These are phyloP conservation scores for Scalesia atractyloides DNA, from an alignment of 129 eudicot species.

Conservation along the genomic window DNA sequence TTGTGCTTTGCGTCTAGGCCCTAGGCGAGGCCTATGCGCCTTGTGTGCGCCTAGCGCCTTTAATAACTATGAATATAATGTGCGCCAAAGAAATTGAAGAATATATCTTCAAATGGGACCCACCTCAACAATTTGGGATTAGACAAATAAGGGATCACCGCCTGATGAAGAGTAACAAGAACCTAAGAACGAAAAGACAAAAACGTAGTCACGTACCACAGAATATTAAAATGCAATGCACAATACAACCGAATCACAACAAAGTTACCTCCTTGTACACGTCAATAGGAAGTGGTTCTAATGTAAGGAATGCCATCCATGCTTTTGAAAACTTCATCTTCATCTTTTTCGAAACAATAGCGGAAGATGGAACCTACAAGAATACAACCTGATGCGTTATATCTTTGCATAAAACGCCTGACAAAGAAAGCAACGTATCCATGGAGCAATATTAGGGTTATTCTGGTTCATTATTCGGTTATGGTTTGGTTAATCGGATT, in stretches of 20 bases:
- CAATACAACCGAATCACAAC: background rate
- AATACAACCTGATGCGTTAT: background rate
- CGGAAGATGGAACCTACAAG: constrained; percentile 50
- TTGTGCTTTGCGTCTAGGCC: too few species aligned
- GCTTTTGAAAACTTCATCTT: constrained; percentile 80
- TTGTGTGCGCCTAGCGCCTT: too few species aligned
- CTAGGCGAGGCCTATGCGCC: too few species aligned
- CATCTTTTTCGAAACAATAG: constrained; percentile 66
- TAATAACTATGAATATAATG: too few species aligned
- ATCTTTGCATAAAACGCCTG: background rate
- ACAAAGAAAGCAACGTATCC: background rate
- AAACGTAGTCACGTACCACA: background rate
- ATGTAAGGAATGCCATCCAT: constrained; percentile 79
- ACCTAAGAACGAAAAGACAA: constrained; percentile 58
- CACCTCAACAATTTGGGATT: constrained; percentile 81
- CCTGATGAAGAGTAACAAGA: constrained; percentile 74
- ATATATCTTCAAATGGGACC: constrained; percentile 11
- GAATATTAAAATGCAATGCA: background rate
- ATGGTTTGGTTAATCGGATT: too few species aligned
- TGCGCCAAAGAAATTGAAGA: background rate
- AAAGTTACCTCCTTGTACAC: constrained; percentile 87
- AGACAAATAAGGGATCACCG: constrained; percentile 79
- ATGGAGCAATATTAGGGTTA: background rate
- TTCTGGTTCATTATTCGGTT: too few species aligned
- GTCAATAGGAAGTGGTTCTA: constrained; percentile 77